Evolutionary conservation across 2,329 filamentous ascomycete genomes (phyloP).

Genomic region (Cyclaneusma minus): DNA sequence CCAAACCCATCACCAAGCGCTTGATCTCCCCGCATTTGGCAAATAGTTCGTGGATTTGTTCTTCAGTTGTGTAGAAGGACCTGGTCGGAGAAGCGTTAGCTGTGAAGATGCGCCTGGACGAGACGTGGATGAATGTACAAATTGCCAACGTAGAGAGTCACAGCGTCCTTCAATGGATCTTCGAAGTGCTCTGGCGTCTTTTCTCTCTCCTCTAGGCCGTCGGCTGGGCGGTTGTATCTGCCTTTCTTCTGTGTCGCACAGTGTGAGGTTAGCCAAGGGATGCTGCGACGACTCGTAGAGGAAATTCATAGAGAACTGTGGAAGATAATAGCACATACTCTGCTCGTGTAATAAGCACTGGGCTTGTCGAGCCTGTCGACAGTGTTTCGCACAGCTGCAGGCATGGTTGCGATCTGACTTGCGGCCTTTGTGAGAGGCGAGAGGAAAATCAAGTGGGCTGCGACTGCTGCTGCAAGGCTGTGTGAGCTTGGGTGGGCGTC

Average conservation of each 20-base stretch:
- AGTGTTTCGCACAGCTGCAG: constrained; percentile 39
- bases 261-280: constrained; percentile 32
- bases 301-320: constrained; percentile 6
- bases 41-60: constrained; percentile 96
- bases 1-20: constrained; percentile 91
- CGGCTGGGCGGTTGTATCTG: constrained; percentile 38
- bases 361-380: constrained; percentile 88
- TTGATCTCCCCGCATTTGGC: constrained; percentile 97
- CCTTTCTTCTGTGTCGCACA: constrained; percentile 37
- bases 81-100: constrained; percentile 24
- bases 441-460: too few relatives aligned
- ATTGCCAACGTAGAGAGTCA: constrained; percentile 95
- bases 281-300: too few relatives aligned
- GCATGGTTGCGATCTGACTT: constrained; percentile 14
- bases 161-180: constrained; percentile 72
- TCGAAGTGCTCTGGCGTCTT: constrained; percentile 38
- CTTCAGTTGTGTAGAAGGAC: constrained; percentile 96
- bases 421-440: too few relatives aligned
- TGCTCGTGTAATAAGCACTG: constrained; percentile 80
- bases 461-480: too few relatives aligned
- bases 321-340: constrained; percentile 41
- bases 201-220: constrained; percentile 33
- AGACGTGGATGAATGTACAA: constrained; percentile 35
- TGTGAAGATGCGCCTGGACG: constrained; percentile 4
- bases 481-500: too few relatives aligned